Base-by-base conservation (phyloP, 129 eudicot species). In the Pittosporum tobira region DNA sequence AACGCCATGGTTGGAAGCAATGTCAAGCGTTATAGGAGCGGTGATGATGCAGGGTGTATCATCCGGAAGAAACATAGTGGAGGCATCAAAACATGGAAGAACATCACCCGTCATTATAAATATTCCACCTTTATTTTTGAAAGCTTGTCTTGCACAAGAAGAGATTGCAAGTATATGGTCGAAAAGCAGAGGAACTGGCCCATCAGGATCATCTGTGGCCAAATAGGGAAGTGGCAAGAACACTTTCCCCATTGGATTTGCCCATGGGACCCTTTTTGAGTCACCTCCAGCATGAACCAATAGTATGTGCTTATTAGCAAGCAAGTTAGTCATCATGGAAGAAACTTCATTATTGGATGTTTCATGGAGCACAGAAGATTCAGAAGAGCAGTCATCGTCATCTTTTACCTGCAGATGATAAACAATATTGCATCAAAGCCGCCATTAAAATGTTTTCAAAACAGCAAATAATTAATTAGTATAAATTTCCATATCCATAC, bases 211-310 rank as follows among this genome's bases (percentile, higher is more conserved):
- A 68, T 93, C 99, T 44, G 84, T 81, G 56, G 96, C 96, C 70
- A 93, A 69, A 84, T 78, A 87, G 27, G 99, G 99, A 62, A 93
- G 94, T 25, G 99, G 99, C 62, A 93, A 69, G 81, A 93, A 93
- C 28, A 87, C 94, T 80, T 93, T 93, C 28, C 99, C 99, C 96
- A 93, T 93, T 3, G 99, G 99, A 71, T 93, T 93, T 57, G 99
- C 99, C 99, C 99, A 87, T 13, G 99, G 99, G 51, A 93, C 96
- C 77, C 96, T 62, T 69, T 93, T 93, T 11, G 99, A 93, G 79
- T 93, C 99, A 62, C 99, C 99, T 42, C 99, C 99, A 28, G 99
- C 99, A 66, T 93, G 99, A 59, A 93, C 88, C 64, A 93, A 79
- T 43, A 93, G 64, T 68, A 93, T 77, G 68, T 87, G 96, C 66